Percentiles rank a stretch among this genome's conserved stretches.
Evolutionary conservation across 148 eudicot species (phyloP).

Genomic region (Dianthus caryophyllus): DNA sequence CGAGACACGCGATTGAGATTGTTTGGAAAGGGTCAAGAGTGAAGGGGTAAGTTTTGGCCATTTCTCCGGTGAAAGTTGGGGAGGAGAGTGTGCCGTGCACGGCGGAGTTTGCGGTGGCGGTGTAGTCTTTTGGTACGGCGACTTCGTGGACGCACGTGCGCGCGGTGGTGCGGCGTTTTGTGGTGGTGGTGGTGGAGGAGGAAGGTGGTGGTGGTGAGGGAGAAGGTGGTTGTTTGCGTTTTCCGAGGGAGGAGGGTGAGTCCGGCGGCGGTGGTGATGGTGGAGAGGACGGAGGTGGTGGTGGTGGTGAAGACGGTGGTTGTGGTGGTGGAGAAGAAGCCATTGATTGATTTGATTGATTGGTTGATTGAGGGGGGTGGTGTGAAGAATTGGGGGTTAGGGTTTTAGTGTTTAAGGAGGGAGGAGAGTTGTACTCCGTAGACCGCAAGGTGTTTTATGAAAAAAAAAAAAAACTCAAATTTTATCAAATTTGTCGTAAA

Average conservation of each 20-base stretch:
- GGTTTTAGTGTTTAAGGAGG: background rate
- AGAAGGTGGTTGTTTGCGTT: background rate
- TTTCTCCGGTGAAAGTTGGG: slow-evolving; percentile 52
- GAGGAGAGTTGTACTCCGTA: too few relatives aligned
- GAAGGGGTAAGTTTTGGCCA: slow-evolving; percentile 70
- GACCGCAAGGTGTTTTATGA: too few relatives aligned
- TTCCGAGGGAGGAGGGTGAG: background rate
- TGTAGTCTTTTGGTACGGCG: slow-evolving; percentile 63
- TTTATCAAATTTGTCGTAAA: too few relatives aligned
- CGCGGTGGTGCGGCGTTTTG: slow-evolving; percentile 30
- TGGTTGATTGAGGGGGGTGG: too few relatives aligned
- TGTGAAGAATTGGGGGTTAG: too few relatives aligned
- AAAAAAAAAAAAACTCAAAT: too few relatives aligned
- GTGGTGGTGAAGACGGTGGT: background rate
- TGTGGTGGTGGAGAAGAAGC: background rate
- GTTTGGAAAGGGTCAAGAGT: slow-evolving; percentile 81
- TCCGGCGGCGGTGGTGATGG: slow-evolving; percentile 11
- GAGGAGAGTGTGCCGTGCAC: slow-evolving; percentile 64
- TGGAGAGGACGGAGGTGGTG: background rate
- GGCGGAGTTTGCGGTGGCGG: slow-evolving; percentile 34
- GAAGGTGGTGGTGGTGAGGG: background rate
- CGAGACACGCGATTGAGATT: slow-evolving; percentile 80
- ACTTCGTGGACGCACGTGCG: slow-evolving; percentile 92
- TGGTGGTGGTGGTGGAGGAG: background rate
- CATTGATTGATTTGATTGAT: background rate